These are phyloP conservation scores for Blepharisma stoltei DNA, from an alignment of 73 alveolate species.

Conservation along the genomic window DNA sequence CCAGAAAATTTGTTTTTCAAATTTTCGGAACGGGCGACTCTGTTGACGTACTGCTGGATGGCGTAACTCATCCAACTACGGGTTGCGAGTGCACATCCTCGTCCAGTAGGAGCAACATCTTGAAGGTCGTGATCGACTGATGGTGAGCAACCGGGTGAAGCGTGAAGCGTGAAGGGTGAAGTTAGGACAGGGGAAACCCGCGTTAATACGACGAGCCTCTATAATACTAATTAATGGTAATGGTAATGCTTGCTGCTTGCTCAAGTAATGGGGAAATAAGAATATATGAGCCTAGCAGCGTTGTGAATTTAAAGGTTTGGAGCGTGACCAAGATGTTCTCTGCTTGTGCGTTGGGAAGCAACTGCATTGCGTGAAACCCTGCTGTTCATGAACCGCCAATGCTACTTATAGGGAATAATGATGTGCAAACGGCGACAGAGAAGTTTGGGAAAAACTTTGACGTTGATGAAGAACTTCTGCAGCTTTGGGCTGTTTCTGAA, in stretches of 20 bases:
- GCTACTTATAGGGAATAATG: slow-evolving; percentile 22
- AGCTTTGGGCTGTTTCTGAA: slow-evolving; percentile 14
- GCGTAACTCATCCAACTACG: too few relatives aligned
- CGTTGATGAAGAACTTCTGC: not conserved
- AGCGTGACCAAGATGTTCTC: not conserved
- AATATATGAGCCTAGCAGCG: not conserved
- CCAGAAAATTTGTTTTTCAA: too few relatives aligned
- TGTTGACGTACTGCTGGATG: too few relatives aligned
- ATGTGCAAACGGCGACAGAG: not conserved
- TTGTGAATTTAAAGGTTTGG: slow-evolving; percentile 9
- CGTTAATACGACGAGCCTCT: too few relatives aligned
- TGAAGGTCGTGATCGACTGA: too few relatives aligned
- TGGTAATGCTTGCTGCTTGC: slow-evolving; percentile 23
- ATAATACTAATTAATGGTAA: too few relatives aligned
- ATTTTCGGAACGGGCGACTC: too few relatives aligned
- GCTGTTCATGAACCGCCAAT: not conserved
- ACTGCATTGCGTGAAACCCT: slow-evolving; percentile 34
- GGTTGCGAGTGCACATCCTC: too few relatives aligned
- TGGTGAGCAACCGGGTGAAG: too few relatives aligned
- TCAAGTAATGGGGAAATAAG: slow-evolving; percentile 24
- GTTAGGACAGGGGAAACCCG: too few relatives aligned
- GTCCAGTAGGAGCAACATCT: too few relatives aligned
- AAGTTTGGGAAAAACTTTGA: slow-evolving; percentile 10
- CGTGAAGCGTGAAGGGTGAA: too few relatives aligned
- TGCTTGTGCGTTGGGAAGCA: not conserved